Conservation (phyloP, 2,329 filamentous ascomycete genomes). For the Madurella fahalii region DNA sequence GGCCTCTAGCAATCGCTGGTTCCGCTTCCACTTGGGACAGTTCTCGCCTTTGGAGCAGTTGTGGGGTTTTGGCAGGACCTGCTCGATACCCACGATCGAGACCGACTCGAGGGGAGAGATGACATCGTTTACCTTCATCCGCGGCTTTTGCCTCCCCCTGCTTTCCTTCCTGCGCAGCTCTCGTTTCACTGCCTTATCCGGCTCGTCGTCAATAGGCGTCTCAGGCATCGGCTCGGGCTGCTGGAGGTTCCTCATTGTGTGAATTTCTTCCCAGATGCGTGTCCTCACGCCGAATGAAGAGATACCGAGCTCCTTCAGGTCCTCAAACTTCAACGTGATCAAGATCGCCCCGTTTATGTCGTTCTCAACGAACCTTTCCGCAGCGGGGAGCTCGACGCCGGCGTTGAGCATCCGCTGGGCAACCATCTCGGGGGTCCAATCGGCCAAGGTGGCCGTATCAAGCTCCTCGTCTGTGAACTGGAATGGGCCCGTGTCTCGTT, state of each 20-base stretch:
- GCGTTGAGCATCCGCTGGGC: constrained; percentile 82
- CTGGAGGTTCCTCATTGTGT: constrained; percentile 57
- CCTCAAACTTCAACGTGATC: constrained; percentile 87
- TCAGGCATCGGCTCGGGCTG: constrained; percentile 49
- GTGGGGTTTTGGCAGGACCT: constrained; percentile 79
- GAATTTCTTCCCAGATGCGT: constrained; percentile 75
- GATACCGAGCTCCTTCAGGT: constrained; percentile 76
- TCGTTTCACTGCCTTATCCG: constrained; percentile 46
- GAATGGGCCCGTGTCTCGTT: constrained; percentile 48
- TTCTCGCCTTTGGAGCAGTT: constrained; percentile 81
- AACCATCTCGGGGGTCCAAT: constrained; percentile 72
- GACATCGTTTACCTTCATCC: constrained; percentile 52
- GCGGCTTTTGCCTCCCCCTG: constrained; percentile 38
- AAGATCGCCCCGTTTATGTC: constrained; percentile 88
- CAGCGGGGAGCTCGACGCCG: constrained; percentile 70
- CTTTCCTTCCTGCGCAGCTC: constrained; percentile 42
- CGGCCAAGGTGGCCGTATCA: constrained; percentile 54
- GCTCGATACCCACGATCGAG: constrained; percentile 89
- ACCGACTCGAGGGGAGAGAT: constrained; percentile 79
- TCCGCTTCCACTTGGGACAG: constrained; percentile 76
- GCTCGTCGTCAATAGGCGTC: constrained; percentile 59
- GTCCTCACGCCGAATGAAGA: constrained; percentile 77
- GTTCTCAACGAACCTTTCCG: constrained; percentile 83
- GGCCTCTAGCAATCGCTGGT: constrained; percentile 71
- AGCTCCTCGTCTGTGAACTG: constrained; percentile 55